Base-by-base conservation (phyloP, 495 filamentous ascomycete genomes). In the Penicillium fimorum region DNA sequence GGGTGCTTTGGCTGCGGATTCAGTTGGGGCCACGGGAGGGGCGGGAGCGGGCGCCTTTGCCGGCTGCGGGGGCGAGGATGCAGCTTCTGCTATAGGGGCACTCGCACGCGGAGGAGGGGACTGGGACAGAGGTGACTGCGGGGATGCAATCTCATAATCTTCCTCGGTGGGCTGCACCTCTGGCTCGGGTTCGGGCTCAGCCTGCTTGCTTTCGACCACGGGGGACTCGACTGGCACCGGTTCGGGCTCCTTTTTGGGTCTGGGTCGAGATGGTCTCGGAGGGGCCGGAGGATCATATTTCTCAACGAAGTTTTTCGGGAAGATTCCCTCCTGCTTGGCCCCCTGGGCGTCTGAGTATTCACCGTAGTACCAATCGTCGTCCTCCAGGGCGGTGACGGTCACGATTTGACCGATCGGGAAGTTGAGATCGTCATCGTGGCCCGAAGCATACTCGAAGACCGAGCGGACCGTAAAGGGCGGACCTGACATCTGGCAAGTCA, bases 261-360 rank as follows among this genome's bases (percentile, higher is more conserved):
- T 86, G 20, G 79, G 74, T 55, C 94, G 84, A 17, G 84, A 77
- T 43, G 94, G 94, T 41, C 94, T 85, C 32, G 92, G 90, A 53
- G 94, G 94, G 56, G 91, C 87, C 57, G 87, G 89, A 24, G 95
- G 94, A 60, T 96, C 91, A 69, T 90, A 96, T 68, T 87, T 86
- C 71, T 98, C 93, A 50, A 98, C 95, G 63, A 98, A 98, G 74
- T 97, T 98, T 66, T 85, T 87, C 13, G 94, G 94, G 75, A 98
- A 98, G 54, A 98, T 88, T 33, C 94, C 94, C 67, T 96, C 88
- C 60, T 85, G 81, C 64, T 87, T 91, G 47, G 63, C 70, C 8
- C 92, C 93, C 22, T 72, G 66, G 45, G 80, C 82, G 69, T 96
- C 90, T 53, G 84, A 78, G 66, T 96, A 97, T 73, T 96, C 89